Conservation (phyloP, 169 alveolate genomes). For the Babesia bovis region DNA sequence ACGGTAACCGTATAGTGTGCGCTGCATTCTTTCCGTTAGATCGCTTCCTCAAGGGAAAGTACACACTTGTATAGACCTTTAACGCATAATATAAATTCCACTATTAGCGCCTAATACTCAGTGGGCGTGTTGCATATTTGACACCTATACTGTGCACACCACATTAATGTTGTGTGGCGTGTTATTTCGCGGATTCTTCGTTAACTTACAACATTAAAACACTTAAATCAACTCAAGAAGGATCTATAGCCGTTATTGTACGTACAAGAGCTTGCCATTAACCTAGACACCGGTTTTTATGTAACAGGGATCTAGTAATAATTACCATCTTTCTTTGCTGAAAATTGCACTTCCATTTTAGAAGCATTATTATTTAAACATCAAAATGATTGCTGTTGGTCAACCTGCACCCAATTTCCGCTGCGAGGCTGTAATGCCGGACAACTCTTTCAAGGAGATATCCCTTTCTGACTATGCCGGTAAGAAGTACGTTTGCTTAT, state of each 20-base stretch:
- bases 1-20: conserved; percentile 83
- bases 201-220: too few species aligned
- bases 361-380: too few species aligned
- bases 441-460: conserved; percentile 88
- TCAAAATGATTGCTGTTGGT: conserved; percentile 71
- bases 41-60: conserved; percentile 73
- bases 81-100: not conserved
- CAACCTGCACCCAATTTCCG: conserved; percentile 95
- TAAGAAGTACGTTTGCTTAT: conserved; percentile 92
- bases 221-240: too few species aligned
- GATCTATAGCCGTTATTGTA: too few species aligned
- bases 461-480: conserved; percentile 91
- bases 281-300: too few species aligned
- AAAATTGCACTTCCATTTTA: too few species aligned
- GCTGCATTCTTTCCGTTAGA: conserved; percentile 88
- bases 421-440: conserved; percentile 93
- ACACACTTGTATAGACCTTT: conserved; percentile 72
- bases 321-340: too few species aligned
- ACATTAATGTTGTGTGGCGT: conserved; percentile 30
- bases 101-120: too few species aligned
- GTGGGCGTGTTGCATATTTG: not conserved
- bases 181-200: not conserved
- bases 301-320: too few species aligned
- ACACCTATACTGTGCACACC: not conserved
- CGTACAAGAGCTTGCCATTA: too few species aligned